A percentile compares a stretch with the other conserved stretches of the same genome.
phyloP scores from a whole-genome alignment of 345 rosid genomes.

The Cardamine resedifolia region DNA sequence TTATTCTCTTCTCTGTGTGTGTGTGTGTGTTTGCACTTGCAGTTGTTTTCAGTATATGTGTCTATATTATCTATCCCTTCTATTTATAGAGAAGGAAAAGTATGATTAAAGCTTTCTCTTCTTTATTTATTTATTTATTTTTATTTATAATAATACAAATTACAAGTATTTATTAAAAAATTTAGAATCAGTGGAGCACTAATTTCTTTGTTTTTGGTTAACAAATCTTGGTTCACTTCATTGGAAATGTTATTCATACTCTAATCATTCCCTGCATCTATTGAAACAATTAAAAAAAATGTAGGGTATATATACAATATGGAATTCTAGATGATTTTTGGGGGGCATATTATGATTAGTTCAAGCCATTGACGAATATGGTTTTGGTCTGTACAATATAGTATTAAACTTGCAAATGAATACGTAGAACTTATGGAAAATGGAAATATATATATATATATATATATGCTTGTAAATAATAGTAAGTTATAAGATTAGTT shows the following conservation, averaged over 20 bases:
- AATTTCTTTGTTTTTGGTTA: neutral
- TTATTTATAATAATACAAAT: neutral
- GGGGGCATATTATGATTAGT: neutral
- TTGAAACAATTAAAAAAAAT: no score
- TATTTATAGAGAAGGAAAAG: conserved; percentile 13
- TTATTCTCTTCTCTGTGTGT: no score
- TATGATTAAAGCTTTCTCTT: neutral
- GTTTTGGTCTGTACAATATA: neutral
- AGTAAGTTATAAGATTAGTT: no score
- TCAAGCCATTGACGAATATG: neutral
- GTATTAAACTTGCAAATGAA: no score
- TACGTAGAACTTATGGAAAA: neutral
- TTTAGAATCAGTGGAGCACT: neutral
- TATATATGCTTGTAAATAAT: neutral
- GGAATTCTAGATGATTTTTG: neutral
- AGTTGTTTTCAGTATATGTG: neutral
- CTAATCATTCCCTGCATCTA: neutral
- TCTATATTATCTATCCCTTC: neutral
- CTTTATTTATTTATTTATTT: neutral
- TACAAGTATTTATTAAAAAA: neutral
- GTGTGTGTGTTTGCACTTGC: conserved; percentile 5
- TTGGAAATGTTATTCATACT: neutral
- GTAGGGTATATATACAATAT: no score
- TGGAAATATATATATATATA: no score
- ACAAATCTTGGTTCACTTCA: neutral